Base-by-base conservation (phyloP, 768 basidiomycete genomes). In the Galerina sulciceps region DNA sequence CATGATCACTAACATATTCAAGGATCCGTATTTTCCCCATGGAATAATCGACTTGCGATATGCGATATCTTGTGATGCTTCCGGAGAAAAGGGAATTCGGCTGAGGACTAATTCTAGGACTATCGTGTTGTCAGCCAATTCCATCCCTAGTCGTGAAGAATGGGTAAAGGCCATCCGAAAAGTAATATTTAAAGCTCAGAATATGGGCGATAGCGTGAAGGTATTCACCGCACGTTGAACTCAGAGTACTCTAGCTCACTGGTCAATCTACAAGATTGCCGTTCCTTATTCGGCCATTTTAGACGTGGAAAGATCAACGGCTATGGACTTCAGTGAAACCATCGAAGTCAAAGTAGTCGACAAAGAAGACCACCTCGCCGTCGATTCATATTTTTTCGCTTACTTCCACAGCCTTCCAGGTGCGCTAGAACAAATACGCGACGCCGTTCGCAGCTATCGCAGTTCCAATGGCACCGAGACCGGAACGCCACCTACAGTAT, bases 11-110 rank as follows among this genome's bases (percentile, higher is more conserved):
- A 14, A 57, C 15, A 58, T 49, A 31, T 36, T 53, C 22, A 26
- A 96, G 94, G 95, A 99, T 66, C 96, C 96, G 1, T 99, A 99
- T 74, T 99, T 99, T 72, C 93, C 96, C 10, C 92, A 95, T 64
- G 97, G 95, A 22, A 94, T 98, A 55, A 82, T 96, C n/a, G 94
- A 97, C 67, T 76, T 99, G 34, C 91, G 95, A 59, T 99, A 99
- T 73, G 91, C 91, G 6, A 90, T 93, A 44, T 85, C 90, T 20
- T 97, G 96, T 70, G 96, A 98, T 53, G 79, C 92, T 0, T 74
- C 80, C 3, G 84, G 85, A 13, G 90, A 94, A 65, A 90, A 81
- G 65, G 91, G 88, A 43, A 88, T 98, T 68, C 90, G 90, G 45
- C 72, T 98, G 18, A 80, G 91, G 34, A 96, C 94, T 6, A 90